Conservation (phyloP, 2,329 filamentous ascomycete species). For the Fusarium compactum region DNA sequence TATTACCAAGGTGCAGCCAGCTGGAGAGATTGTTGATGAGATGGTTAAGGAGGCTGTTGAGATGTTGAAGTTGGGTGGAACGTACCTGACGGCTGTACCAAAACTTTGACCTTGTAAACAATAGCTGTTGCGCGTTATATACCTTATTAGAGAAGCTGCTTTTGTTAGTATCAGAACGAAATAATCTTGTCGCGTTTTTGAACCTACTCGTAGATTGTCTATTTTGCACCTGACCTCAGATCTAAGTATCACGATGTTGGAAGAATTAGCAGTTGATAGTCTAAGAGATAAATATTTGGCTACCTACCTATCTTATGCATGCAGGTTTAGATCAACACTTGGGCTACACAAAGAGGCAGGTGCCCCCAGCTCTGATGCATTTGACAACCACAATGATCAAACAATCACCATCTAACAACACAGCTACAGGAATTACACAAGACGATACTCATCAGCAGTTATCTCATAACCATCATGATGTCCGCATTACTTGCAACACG, state of each 20-base stretch:
- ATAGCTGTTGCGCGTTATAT: not conserved
- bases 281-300: no score
- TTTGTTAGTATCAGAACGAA: not conserved
- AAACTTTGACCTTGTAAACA: constrained; percentile 51
- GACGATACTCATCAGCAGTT: not conserved
- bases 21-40: constrained; percentile 85
- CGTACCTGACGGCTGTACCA: constrained; percentile 64
- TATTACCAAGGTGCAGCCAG: constrained; percentile 82
- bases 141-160: not conserved
- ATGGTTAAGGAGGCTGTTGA: constrained; percentile 85
- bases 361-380: not conserved
- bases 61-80: constrained; percentile 71
- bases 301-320: not conserved
- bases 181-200: not conserved
- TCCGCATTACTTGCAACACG: not conserved
- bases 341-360: not conserved
- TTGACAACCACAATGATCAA: not conserved
- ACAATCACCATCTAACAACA: not conserved
- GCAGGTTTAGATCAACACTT: not conserved
- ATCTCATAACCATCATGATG: not conserved
- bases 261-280: no score
- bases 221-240: not conserved
- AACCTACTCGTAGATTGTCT: not conserved
- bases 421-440: not conserved
- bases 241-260: no score